A percentile compares a stretch with the other conserved stretches of the same genome.
Evolutionary conservation across 2,329 filamentous ascomycete genomes (phyloP).

Genomic region (Exophiala bonariae): DNA sequence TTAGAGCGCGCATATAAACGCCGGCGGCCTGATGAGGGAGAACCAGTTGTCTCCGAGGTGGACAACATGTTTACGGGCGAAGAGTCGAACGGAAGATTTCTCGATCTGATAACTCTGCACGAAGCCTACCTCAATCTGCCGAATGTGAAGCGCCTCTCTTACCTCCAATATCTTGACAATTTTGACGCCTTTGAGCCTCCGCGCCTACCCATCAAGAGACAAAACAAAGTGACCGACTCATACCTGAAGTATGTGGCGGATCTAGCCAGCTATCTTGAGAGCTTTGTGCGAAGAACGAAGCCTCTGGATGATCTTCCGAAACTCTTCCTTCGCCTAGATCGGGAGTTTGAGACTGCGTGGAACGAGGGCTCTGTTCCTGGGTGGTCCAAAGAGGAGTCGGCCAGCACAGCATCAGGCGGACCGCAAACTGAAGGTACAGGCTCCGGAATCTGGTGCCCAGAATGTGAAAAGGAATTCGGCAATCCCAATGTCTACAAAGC

Average conservation of each 20-base stretch:
- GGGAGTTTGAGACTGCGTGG: constrained; percentile 84
- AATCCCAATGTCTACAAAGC: constrained; percentile 93
- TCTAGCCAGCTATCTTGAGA: constrained; percentile 79
- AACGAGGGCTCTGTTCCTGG: constrained; percentile 73
- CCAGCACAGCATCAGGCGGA: constrained; percentile 39
- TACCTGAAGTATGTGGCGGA: constrained; percentile 89
- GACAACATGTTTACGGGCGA: constrained; percentile 95
- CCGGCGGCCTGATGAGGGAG: constrained; percentile 63
- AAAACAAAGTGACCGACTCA: constrained; percentile 85
- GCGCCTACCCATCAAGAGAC: constrained; percentile 70
- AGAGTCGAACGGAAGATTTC: constrained; percentile 87
- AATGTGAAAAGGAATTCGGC: constrained; percentile 92
- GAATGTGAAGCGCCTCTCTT: constrained; percentile 78
- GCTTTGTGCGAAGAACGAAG: constrained; percentile 79
- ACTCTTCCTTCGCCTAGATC: constrained; percentile 72
- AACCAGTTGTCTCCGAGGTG: constrained; percentile 66
- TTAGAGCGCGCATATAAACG: constrained; percentile 88
- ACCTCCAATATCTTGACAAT: constrained; percentile 86
- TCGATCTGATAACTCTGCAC: constrained; percentile 81
- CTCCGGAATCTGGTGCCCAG: constrained; percentile 82
- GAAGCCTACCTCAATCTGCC: constrained; percentile 89
- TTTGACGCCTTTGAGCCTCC: constrained; percentile 85
- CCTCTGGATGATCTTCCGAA: constrained; percentile 85
- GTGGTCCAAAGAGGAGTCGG: constrained; percentile 65
- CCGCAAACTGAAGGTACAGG: constrained; percentile 55